These are phyloP conservation scores for Ceratobasidium sp. DNA, from an alignment of 1,284 basidiomycete species.

Conservation along the genomic window DNA sequence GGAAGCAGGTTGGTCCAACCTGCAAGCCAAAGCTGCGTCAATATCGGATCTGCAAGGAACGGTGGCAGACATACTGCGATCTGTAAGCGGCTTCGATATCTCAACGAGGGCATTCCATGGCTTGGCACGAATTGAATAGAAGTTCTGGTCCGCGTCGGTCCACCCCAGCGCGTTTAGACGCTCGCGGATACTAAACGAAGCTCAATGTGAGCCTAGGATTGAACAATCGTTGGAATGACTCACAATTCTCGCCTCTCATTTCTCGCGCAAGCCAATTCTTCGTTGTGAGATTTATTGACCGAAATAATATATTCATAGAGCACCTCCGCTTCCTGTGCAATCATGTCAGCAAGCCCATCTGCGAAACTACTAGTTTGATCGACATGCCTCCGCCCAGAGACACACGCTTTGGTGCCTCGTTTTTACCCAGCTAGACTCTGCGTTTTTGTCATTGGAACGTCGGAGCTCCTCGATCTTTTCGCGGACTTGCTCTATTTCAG, in stretches of 20 bases:
- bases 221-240: background rate
- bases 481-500: background rate
- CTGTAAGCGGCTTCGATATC: conserved; percentile 21
- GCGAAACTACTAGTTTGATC: too few relatives aligned
- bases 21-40: background rate
- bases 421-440: background rate
- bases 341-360: background rate
- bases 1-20: conserved; percentile 31
- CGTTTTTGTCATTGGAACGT: background rate
- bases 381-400: background rate
- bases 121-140: background rate
- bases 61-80: conserved; percentile 3
- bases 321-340: background rate
- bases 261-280: background rate
- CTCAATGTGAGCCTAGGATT: background rate
- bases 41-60: background rate
- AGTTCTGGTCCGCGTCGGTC: background rate
- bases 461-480: background rate
- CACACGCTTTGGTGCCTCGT: background rate
- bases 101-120: conserved; percentile 16
- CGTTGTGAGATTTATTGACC: background rate
- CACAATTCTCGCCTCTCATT: conserved; percentile 5
- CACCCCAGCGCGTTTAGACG: conserved; percentile 11
- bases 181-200: background rate
- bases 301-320: background rate